Conservation (phyloP, 1,284 basidiomycete species). For the Trichosporon sp. region DNA sequence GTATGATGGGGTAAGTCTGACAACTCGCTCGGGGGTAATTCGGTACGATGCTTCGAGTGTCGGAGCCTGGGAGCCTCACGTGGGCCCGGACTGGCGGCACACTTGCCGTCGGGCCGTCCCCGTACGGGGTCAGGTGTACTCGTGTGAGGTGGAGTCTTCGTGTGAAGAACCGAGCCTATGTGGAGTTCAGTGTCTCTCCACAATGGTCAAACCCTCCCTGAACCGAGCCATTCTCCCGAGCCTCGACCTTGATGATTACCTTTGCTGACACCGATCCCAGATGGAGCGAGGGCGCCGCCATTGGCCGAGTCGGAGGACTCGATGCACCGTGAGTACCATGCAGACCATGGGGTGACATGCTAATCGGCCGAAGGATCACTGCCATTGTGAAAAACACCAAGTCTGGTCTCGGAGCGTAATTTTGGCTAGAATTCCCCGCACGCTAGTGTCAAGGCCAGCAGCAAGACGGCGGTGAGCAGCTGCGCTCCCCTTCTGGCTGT, state of each 20-base stretch:
- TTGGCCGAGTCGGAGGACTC: slow-evolving; percentile 43
- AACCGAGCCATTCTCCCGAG: background rate
- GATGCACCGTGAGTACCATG: slow-evolving; percentile 44
- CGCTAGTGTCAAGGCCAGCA: too few species aligned
- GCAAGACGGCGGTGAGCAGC: too few species aligned
- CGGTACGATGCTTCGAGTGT: too few species aligned
- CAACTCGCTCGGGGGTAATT: too few species aligned
- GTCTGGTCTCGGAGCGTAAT: slow-evolving; percentile 43
- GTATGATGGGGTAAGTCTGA: slow-evolving; percentile 42
- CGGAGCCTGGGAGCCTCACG: too few species aligned
- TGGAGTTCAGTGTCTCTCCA: background rate
- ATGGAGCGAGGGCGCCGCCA: slow-evolving; percentile 45
- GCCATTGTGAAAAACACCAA: slow-evolving; percentile 50
- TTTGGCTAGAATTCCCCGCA: background rate
- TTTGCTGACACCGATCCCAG: slow-evolving; percentile 12
- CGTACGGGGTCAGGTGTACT: background rate
- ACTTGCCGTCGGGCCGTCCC: background rate
- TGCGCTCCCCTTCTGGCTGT: too few species aligned
- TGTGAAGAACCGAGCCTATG: too few species aligned
- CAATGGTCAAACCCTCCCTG: too few species aligned
- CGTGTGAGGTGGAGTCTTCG: too few species aligned
- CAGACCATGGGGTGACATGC: background rate
- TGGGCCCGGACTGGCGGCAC: too few species aligned
- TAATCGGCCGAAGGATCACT: slow-evolving; percentile 40
- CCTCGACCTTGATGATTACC: background rate